phyloP scores from a whole-genome alignment of 495 filamentous ascomycete genomes.

The Pyronema domesticum region DNA sequence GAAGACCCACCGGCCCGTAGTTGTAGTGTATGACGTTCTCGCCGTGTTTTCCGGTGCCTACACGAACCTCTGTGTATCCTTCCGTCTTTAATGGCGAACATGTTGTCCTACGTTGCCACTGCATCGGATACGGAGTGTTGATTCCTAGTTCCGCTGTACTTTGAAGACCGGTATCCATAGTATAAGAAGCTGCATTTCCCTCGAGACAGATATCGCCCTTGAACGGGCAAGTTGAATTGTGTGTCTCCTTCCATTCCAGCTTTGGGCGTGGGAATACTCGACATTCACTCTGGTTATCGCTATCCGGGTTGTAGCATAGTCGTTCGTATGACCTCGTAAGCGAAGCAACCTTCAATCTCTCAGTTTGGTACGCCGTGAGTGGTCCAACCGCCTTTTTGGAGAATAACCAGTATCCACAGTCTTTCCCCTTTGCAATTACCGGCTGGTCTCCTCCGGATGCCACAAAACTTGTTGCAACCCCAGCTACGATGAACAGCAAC shows the following conservation, averaged over 20 bases:
- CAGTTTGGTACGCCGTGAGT: not conserved
- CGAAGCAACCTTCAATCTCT: not conserved
- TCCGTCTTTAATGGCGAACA: constrained; percentile 2
- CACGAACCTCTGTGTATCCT: not conserved
- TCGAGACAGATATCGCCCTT: not conserved
- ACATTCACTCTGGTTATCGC: not conserved
- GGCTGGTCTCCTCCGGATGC: not conserved
- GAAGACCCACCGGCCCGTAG: not conserved
- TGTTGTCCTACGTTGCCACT: not conserved
- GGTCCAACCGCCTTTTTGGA: not conserved
- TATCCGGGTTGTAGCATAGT: not conserved
- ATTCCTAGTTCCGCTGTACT: not conserved
- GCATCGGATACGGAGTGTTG: not conserved
- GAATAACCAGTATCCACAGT: not conserved
- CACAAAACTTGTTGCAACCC: not conserved
- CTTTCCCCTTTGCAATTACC: not conserved
- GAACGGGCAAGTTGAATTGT: not conserved
- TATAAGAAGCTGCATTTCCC: not conserved
- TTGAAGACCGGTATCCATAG: constrained; percentile 2
- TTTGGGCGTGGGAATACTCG: not conserved
- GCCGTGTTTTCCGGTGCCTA: not conserved
- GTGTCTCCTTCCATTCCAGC: not conserved
- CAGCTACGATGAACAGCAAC: not conserved
- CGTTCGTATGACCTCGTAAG: not conserved
- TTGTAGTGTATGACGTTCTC: not conserved